phyloP scores from a whole-genome alignment of 208 protist genomes.

The Leishmania aethiopica region DNA sequence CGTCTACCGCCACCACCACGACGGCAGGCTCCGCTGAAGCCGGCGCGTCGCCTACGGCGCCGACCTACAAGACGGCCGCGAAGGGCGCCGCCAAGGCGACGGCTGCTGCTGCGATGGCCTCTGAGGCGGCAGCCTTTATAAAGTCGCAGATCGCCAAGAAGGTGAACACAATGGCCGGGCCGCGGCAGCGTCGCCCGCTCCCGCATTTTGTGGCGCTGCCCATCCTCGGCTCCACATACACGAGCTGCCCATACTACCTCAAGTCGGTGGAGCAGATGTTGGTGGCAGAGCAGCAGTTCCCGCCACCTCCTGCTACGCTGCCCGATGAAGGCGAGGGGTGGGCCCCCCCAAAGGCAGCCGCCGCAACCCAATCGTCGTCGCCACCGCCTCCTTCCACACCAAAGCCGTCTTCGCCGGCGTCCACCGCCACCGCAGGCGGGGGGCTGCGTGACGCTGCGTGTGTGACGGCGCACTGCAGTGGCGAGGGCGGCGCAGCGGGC shows the following conservation, averaged over 20 bases:
- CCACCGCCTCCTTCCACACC: conserved; percentile 7
- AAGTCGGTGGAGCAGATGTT: conserved; percentile 56
- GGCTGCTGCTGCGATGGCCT: conserved; percentile 16
- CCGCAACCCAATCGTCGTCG: background rate
- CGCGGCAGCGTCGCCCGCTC: conserved; percentile 7
- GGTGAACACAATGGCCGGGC: conserved; percentile 1
- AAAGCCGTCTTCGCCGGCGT: background rate
- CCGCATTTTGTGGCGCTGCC: conserved; percentile 50
- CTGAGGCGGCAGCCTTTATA: conserved; percentile 33
- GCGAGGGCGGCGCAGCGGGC: background rate
- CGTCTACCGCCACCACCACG: background rate
- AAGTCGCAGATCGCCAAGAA: conserved; percentile 29
- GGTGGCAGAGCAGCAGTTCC: conserved; percentile 39
- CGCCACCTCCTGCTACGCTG: conserved; percentile 29
- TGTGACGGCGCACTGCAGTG: background rate
- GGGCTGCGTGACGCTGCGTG: background rate
- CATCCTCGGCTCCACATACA: conserved; percentile 53
- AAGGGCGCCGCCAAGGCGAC: conserved; percentile 13
- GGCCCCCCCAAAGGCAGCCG: conserved; percentile 1
- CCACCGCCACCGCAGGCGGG: background rate
- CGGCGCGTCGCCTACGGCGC: background rate
- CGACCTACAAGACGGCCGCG: background rate
- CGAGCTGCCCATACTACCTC: conserved; percentile 55
- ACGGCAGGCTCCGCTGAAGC: background rate
- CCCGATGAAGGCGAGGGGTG: conserved; percentile 28